These are phyloP conservation scores for Pulicaria dysenterica DNA, from an alignment of 129 eudicot species.

Conservation along the genomic window DNA sequence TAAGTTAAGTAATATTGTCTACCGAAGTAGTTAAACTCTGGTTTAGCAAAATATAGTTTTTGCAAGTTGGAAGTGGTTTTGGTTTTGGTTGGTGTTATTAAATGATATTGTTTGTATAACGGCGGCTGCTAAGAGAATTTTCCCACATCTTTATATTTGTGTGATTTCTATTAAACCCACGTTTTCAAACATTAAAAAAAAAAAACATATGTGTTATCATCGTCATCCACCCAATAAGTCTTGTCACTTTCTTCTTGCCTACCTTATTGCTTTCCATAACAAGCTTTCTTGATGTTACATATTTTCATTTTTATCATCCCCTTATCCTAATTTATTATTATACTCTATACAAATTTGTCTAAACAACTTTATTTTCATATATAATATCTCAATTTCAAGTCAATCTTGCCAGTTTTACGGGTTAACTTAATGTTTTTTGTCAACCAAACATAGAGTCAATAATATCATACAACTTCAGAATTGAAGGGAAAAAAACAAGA, in stretches of 20 bases:
- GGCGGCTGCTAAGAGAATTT: constrained; percentile 11
- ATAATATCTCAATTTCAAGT: neutral
- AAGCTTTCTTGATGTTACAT: neutral
- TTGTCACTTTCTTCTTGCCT: constrained; percentile 30
- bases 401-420: too few species aligned
- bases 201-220: constrained; percentile 18
- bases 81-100: neutral
- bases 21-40: too few species aligned
- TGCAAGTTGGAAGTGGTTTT: neutral
- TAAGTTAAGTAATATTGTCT: too few species aligned
- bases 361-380: neutral
- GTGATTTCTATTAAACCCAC: constrained; percentile 26
- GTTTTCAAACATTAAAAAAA: constrained; percentile 30
- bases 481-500: neutral
- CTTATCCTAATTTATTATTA: too few species aligned
- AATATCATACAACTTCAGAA: neutral
- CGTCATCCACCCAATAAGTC: constrained; percentile 26
- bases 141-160: constrained; percentile 26
- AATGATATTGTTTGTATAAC: neutral
- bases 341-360: neutral
- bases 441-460: too few species aligned
- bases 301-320: neutral
- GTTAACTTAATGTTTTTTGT: too few species aligned
- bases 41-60: too few species aligned
- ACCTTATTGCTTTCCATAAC: neutral